Evolutionary conservation across 345 rosid species (phyloP), one percentile per base, ranked within the genome.

Genomic region (Toxicodendron radicans): DNA sequence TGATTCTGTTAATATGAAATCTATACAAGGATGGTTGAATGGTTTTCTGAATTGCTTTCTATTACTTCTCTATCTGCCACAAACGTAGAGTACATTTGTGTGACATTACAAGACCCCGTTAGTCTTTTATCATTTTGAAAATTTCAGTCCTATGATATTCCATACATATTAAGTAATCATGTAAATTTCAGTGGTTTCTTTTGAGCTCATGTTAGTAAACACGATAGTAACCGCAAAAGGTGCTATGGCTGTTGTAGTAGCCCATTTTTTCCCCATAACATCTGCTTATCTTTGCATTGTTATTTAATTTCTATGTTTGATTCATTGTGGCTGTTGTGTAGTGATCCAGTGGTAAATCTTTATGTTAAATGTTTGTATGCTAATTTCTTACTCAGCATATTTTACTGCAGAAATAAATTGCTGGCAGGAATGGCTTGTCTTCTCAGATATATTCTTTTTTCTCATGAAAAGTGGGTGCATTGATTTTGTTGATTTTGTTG

Each of bases 391-490:
- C 62, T 51, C 35, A 33, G 35, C 60, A 67, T 64, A 57, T 63
- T 71, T 79, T 76, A 62, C 65, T 79, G 89, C 98, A 95, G 99
- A 93, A 66, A 73, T 86, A 71, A 95, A 89, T 84, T 95, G 98
- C 87, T 93, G 99, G 99, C 97, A 88, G 79, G 99, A 95, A 72
- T 95, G 99, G 99, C 94, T 95, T 70, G 91, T 89, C 84, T 95
- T 95, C 87, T 91, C 98, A 69, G 99, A 95, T 80, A 83, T 91
- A 48, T 91, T 89, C 84, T 91, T 78, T 85, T 90, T 93, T 79
- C 91, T 95, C 21, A 79, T 89, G 83, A 95, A 93, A 84, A 95
- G 92, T 76, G 95, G 98, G 59, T 93, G 99, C 72, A 88, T 93
- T 48, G 99, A 93, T 83, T 95, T 95, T 87, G 89, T 90, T 79